Percentiles rank a stretch among this genome's conserved stretches.
phyloP scores from a whole-genome alignment of 2,329 filamentous ascomycete species.

The Pseudocercospora cruenta region DNA sequence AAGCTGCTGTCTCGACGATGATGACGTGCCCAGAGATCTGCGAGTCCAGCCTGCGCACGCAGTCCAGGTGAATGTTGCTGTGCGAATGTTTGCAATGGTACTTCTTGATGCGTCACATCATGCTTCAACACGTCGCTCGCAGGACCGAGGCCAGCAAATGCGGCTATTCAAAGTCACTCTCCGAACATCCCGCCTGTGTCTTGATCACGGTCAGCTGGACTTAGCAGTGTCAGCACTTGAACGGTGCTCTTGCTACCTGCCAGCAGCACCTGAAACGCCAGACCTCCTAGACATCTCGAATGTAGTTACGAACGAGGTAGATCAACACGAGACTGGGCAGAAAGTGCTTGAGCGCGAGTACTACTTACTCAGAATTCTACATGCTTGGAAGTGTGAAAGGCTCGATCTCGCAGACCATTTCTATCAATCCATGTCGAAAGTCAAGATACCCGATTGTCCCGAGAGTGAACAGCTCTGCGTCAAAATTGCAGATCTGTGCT shows the following conservation, averaged over 20 bases:
- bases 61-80: slow-evolving; percentile 33
- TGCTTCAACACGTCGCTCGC: slow-evolving; percentile 27
- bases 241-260: slow-evolving; percentile 60
- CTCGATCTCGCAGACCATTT: slow-evolving; percentile 79
- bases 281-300: slow-evolving; percentile 25
- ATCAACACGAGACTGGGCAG: slow-evolving; percentile 37
- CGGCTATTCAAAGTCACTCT: slow-evolving; percentile 70
- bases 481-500: slow-evolving; percentile 67
- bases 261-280: slow-evolving; percentile 5
- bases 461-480: slow-evolving; percentile 52
- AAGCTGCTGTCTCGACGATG: slow-evolving; percentile 49
- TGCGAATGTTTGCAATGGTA: slow-evolving; percentile 66
- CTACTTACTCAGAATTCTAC: slow-evolving; percentile 64
- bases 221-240: slow-evolving; percentile 66
- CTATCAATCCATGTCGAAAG: slow-evolving; percentile 58
- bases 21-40: slow-evolving; percentile 16
- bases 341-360: slow-evolving; percentile 63
- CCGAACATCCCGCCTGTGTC: slow-evolving; percentile 65
- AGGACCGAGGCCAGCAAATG: slow-evolving; percentile 42
- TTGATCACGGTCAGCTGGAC: slow-evolving; percentile 62
- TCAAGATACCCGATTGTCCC: slow-evolving; percentile 39
- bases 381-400: slow-evolving; percentile 76
- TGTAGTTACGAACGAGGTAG: slow-evolving; percentile 17
- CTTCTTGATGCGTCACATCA: slow-evolving; percentile 64
- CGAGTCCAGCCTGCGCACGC: neutral